phyloP scores from a whole-genome alignment of 2,329 filamentous ascomycete genomes.

The Ramularia endophylla region DNA sequence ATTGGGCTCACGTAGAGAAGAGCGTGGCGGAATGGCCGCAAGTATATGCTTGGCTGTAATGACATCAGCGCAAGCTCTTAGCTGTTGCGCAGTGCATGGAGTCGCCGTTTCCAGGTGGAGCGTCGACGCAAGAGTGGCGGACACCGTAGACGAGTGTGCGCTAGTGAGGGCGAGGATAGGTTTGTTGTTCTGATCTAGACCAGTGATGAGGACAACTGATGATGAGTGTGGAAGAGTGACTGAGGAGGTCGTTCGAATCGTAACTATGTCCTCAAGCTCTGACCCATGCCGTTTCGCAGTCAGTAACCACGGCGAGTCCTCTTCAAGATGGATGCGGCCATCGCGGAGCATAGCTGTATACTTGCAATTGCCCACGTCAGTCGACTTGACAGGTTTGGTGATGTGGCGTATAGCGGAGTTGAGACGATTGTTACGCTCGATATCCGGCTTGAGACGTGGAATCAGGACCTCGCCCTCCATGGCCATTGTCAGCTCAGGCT shows the following conservation, averaged over 20 bases:
- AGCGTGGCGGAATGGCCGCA: conserved; percentile 6
- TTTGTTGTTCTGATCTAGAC: conserved; percentile 6
- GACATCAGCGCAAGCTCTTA: conserved; percentile 7
- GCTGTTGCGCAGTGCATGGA: conserved; percentile 8
- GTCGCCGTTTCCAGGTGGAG: conserved; percentile 2
- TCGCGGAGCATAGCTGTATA: conserved; percentile 9
- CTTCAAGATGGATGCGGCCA: conserved; percentile 8
- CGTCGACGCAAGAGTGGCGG: background rate
- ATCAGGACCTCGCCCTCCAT: conserved; percentile 13
- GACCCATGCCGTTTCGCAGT: conserved; percentile 1
- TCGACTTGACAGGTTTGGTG: conserved; percentile 7
- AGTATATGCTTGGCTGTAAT: conserved; percentile 13
- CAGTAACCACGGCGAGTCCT: conserved; percentile 10
- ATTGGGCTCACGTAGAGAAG: background rate
- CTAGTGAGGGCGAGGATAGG: conserved; percentile 7
- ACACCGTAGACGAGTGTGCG: conserved; percentile 7
- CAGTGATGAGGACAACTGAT: conserved; percentile 9
- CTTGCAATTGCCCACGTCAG: conserved; percentile 2
- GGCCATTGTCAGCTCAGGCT: conserved; percentile 18
- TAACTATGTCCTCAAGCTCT: background rate
- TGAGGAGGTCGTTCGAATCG: conserved; percentile 5
- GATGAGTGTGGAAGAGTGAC: conserved; percentile 7
- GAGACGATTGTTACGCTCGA: conserved; percentile 21
- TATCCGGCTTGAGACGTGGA: conserved; percentile 17
- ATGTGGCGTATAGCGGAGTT: conserved; percentile 23